These are phyloP conservation scores for Quercus tomentella DNA, from an alignment of 331 rosid species.

Conservation along the genomic window DNA sequence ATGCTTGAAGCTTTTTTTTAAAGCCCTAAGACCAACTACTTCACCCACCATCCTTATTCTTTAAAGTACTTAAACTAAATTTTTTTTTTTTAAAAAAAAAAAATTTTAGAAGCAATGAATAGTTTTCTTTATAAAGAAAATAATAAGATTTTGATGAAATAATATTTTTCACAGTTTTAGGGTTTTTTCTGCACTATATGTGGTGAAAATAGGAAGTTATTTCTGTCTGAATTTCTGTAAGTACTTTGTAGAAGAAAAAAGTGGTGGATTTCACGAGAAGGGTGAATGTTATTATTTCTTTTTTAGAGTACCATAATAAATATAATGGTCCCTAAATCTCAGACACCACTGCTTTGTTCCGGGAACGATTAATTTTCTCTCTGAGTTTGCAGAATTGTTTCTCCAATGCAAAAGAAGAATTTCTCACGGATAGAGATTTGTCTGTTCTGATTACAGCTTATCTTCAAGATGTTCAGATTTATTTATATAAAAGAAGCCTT, in stretches of 20 bases:
- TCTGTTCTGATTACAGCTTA: neutral
- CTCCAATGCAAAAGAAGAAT: neutral
- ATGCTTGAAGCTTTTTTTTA: too few species aligned
- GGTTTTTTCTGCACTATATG: neutral
- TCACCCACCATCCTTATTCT: too few species aligned
- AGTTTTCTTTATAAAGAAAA: too few species aligned
- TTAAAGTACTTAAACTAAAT: too few species aligned
- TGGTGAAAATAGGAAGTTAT: neutral
- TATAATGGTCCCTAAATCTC: neutral
- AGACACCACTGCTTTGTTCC: neutral
- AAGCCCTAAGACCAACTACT: too few species aligned
- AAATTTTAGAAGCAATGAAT: too few species aligned
- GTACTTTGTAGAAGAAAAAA: neutral
- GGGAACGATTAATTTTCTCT: neutral
- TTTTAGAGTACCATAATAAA: neutral
- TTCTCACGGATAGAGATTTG: too few species aligned
- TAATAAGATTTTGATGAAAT: neutral
- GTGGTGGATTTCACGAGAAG: constrained; percentile 3
- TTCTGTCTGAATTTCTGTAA: neutral
- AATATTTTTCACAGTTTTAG: neutral
- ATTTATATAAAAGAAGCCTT: neutral
- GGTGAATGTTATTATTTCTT: neutral
- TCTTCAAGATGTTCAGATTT: neutral
- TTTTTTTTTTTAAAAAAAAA: too few species aligned
- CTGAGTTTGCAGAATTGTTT: neutral